Conservation (phyloP, 129 eudicot species). For the Kitagawia praeruptora region DNA sequence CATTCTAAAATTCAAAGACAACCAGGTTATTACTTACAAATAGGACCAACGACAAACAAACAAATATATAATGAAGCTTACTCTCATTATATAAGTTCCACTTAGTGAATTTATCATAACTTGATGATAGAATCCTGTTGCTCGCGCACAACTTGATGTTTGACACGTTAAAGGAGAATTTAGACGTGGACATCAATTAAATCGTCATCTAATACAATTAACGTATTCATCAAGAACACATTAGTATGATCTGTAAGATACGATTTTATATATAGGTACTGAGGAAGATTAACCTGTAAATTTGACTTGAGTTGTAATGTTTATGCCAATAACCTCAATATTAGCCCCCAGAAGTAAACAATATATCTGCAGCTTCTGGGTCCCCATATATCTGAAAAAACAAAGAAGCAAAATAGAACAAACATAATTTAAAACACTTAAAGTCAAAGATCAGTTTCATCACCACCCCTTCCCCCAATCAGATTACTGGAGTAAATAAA, state of each 20-base stretch:
- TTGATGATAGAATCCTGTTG: no score
- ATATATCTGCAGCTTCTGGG: conserved; percentile 95
- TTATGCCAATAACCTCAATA: conserved; percentile 69
- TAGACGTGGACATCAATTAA: no score
- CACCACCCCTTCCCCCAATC: neutral
- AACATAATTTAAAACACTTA: neutral
- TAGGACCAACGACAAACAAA: no score
- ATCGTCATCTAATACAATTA: conserved; percentile 44
- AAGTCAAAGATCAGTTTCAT: neutral
- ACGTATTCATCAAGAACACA: neutral
- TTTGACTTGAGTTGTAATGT: conserved; percentile 89
- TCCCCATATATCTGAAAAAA: conserved; percentile 78
- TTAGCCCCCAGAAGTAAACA: conserved; percentile 88
- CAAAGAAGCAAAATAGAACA: neutral
- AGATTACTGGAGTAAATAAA: no score
- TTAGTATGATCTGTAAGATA: neutral
- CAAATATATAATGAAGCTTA: no score
- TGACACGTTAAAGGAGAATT: no score
- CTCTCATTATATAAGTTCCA: no score
- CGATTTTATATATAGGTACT: neutral
- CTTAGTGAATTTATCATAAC: no score
- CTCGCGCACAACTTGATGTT: no score
- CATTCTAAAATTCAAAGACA: no score
- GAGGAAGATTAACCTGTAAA: conserved; percentile 41
- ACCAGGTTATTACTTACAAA: no score